These are phyloP conservation scores for Crassisporium funariophilum DNA, from an alignment of 768 basidiomycete genomes.

Conservation along the genomic window DNA sequence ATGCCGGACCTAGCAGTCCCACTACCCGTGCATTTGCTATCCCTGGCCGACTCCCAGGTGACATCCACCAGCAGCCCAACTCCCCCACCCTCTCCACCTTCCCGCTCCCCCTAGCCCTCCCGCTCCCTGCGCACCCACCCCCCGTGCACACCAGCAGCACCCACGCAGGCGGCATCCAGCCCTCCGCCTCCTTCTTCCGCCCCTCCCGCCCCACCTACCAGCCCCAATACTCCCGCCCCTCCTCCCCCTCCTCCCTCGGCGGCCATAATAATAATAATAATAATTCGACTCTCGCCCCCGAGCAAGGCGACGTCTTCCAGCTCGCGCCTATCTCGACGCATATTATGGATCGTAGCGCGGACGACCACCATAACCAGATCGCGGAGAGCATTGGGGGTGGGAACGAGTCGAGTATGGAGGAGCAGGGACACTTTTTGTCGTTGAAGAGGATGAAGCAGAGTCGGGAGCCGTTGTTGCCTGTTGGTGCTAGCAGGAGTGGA, in stretches of 20 bases:
- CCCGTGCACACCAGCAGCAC: conserved; percentile 41
- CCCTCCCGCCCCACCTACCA: conserved; percentile 62
- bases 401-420: conserved; percentile 20
- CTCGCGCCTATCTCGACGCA: conserved; percentile 41
- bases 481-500: not conserved
- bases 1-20: conserved; percentile 20
- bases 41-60: not conserved
- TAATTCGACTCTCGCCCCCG: too few relatives aligned
- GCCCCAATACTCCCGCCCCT: conserved; percentile 39
- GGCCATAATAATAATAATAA: too few relatives aligned
- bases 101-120: conserved; percentile 8
- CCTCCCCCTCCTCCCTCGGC: conserved; percentile 23
- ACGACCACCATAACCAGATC: conserved; percentile 27
- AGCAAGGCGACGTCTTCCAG: conserved; percentile 28
- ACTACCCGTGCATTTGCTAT: too few relatives aligned
- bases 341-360: conserved; percentile 41
- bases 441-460: conserved; percentile 59
- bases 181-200: conserved; percentile 78
- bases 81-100: conserved; percentile 20
- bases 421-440: conserved; percentile 32
- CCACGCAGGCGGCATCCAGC: conserved; percentile 75
- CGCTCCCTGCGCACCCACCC: conserved; percentile 16
- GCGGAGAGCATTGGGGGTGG: conserved; percentile 24
- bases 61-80: conserved; percentile 11
- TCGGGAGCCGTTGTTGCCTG: conserved; percentile 72